These are phyloP conservation scores for Lolium perenne DNA, from an alignment of 176 grass and related monocot species.

Conservation along the genomic window DNA sequence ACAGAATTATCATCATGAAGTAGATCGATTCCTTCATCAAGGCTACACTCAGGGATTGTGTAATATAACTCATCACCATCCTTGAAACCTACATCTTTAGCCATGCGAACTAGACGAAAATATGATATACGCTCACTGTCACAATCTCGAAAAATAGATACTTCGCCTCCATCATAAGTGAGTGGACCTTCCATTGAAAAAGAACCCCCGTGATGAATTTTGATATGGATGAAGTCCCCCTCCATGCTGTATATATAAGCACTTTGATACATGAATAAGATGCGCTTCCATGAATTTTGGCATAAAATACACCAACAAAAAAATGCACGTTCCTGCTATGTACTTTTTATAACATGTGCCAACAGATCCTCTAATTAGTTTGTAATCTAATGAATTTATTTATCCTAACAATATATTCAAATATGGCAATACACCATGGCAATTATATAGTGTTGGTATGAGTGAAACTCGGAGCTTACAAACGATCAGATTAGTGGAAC, in stretches of 20 bases:
- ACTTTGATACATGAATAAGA: neutral
- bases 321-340: too few species aligned
- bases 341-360: too few species aligned
- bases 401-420: too few species aligned
- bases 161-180: neutral
- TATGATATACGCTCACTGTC: neutral
- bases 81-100: too few species aligned
- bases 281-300: too few species aligned
- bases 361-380: too few species aligned
- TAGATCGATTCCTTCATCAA: neutral
- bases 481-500: too few species aligned
- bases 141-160: neutral
- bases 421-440: too few species aligned
- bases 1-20: neutral
- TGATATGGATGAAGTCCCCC: neutral
- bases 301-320: too few species aligned
- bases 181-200: conserved; percentile 1
- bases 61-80: neutral
- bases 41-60: neutral
- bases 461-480: too few species aligned
- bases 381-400: too few species aligned
- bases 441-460: too few species aligned
- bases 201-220: neutral
- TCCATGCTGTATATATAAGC: conserved; percentile 10
- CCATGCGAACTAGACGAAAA: neutral